Evolutionary conservation across 1,284 basidiomycete species (phyloP), one percentile per base, ranked within the genome.

Genomic region (Cutaneotrichosporon daszewskae): DNA sequence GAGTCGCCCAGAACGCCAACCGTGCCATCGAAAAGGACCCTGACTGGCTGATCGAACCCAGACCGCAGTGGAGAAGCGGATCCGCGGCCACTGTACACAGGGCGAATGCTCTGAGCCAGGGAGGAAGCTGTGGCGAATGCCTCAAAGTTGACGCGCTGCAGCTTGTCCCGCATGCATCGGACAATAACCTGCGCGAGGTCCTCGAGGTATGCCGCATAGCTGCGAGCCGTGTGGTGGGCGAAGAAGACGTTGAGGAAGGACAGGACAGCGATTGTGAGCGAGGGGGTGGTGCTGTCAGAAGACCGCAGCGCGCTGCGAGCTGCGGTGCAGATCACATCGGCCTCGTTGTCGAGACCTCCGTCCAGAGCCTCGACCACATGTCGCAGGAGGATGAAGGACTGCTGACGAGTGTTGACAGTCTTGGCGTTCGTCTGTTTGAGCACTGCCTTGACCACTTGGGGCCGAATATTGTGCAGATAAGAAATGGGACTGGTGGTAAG

Each of bases 171-270:
- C 44, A 89, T 76, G 17, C 83, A 80, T 38, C 79, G 79, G 31
- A 89, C 78, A 25, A 96, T 77, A 27, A 83, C 78, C 1, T 85
- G 80, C 0, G 82, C 83, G 31, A 95, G 74, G 11, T 74, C 71
- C 0, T 80, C 72, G 27, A 95, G 76, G 26, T 80, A 78, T 18
- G 72, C 64, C 4, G 74, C 69, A 61, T 84, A 92, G 3, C 78
- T 76, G 11, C 79, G 71, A 1, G 84, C 79, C 13, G 83, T 71
- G 60, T 97, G 91, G 0, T 83, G 83, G 14, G 80, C 75, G 71
- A 96, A 88, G 72, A 92, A 87, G 0, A 83, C 74, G 3, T 81
- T 77, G 38, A 94, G 79, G 78, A 97, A 95, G 1, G 84, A 81
- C 19, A 97, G 75, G 50, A 83, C 82, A 0, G 84, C 82, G 35